Evolutionary conservation across 208 protist species (phyloP), one percentile per base, ranked within the genome.

Genomic region (Leishmania gerbilli): DNA sequence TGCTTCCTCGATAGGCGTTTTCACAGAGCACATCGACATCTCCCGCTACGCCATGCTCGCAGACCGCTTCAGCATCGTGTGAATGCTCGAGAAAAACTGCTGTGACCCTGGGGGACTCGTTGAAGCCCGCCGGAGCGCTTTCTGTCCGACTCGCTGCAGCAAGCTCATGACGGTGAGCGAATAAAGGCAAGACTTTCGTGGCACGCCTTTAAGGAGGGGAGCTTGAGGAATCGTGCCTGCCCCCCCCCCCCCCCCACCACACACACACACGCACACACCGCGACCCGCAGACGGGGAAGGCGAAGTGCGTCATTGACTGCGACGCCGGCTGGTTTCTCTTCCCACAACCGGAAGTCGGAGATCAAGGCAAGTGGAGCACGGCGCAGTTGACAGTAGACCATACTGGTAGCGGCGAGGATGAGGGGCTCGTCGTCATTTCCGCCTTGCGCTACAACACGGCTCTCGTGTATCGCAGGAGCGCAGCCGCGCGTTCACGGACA

Each of bases 1-100:
- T 89, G 91, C 84, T 88, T 94, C 49, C 81, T 94, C 31, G 83
- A 37, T 82, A 92, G 92, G 76, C 90, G 90, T 19, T 81, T 91
- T 56, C 84, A 86, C 51, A 82, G 87, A 94, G 53, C 72, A 90
- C 45, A 84, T 96, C 60, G 80, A 56, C 56, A 81, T 75, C 72
- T 84, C 86, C 15, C 65, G 79, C 53, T 88, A 84, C 77, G 82
- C 90, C 40, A 92, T 95, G 87, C 88, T 95, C 47, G 75, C 84
- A n/a, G 67, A 87, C 45, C 83, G 80, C 72, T 91, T 87, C 77
- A 87, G 88, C 45, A 76, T 91, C 37, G 67, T 53, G 24, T 67
- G 67, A 49, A 80, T 24, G 9, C 67, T 74, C 24, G 34, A 65
- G 17, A 71, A 56, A 13, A 27, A 72, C 24, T 27, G 3, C 6